Evolutionary conservation across 148 eudicot genomes (phyloP).

Genomic region (Diospyros kaki): DNA sequence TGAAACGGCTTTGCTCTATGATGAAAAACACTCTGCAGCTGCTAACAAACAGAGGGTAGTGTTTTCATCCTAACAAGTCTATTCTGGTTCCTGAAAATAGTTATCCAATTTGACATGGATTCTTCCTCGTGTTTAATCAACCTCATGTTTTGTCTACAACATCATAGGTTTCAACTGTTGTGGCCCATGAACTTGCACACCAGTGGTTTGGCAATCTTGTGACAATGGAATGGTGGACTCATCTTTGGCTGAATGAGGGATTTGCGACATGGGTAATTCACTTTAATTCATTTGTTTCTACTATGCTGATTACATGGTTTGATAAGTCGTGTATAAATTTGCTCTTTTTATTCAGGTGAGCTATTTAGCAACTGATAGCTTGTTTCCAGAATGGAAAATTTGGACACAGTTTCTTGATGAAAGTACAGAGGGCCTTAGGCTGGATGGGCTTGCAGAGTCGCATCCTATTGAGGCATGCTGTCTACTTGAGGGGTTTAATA

Average conservation of each 20-base stretch:
- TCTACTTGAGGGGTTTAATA: background rate
- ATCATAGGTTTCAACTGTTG: slow-evolving; percentile 81
- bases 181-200: slow-evolving; percentile 96
- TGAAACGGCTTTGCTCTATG: slow-evolving; percentile 90
- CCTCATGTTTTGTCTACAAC: slow-evolving; percentile 6
- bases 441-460: slow-evolving; percentile 91
- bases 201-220: slow-evolving; percentile 99
- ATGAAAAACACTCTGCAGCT: slow-evolving; percentile 94
- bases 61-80: slow-evolving; percentile 8
- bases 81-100: background rate
- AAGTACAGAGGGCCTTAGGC: slow-evolving; percentile 76
- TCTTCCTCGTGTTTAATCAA: slow-evolving; percentile 5
- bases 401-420: slow-evolving; percentile 98
- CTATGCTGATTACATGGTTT: background rate
- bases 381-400: slow-evolving; percentile 92
- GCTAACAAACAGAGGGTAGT: slow-evolving; percentile 91
- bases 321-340: background rate
- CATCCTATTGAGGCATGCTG: slow-evolving; percentile 78
- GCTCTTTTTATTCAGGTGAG: slow-evolving; percentile 52
- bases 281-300: background rate
- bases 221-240: slow-evolving; percentile 99
- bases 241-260: slow-evolving; percentile 96
- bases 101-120: background rate
- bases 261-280: slow-evolving; percentile 90
- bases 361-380: slow-evolving; percentile 77